Evolutionary conservation across 2,329 filamentous ascomycete species (phyloP), one percentile per base, ranked within the genome.

Genomic region (Arthrobotrys entomopaga): DNA sequence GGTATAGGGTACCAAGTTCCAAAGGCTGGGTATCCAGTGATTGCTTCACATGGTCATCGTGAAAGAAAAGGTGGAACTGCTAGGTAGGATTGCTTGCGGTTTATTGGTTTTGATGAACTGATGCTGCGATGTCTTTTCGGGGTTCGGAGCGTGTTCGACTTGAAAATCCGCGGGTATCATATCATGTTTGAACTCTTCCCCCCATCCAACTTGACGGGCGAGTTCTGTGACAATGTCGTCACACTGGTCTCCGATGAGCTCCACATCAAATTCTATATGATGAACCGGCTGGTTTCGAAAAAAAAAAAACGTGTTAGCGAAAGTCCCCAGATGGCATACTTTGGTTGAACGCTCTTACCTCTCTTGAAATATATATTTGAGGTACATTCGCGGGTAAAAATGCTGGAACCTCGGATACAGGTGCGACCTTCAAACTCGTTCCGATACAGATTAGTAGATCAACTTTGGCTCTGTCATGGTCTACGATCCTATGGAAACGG

Each of bases 371-470:
- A 82, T 95, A 96, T 76, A 97, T 91, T 82, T 97, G 93, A 5
- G 93, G 93, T 43, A 97, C 88, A 72, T 91, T 82, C n/a, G 88
- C 83, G 0, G 92, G 91, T 49, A 97, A 81, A 78, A 90, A 91
- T 40, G 90, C 90, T 0, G 93, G 91, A 53, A 99, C 92, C 81
- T 98, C 93, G 38, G 91, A 93, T 1, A 99, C 95, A 38, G 95
- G 95, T 1, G 92, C 93, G 1, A 99, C 95, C 81, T 98, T 97
- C 80, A 99, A 88, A 29, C 91, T 95, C 0, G 95, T 99, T 77
- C 95, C 95, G 79, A 99, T 97, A 77, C 98, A 93, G 77, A 99
- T 89, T 77, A 98, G 91, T 15, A 99, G 86, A 80, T 99, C 95
- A 0, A 91, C 91, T 67, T 87, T 85, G 76, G 92, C 87, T 71